Evolutionary conservation across 2,329 filamentous ascomycete genomes (phyloP), one percentile per base, ranked within the genome.

Genomic region (Diaporthe citri): DNA sequence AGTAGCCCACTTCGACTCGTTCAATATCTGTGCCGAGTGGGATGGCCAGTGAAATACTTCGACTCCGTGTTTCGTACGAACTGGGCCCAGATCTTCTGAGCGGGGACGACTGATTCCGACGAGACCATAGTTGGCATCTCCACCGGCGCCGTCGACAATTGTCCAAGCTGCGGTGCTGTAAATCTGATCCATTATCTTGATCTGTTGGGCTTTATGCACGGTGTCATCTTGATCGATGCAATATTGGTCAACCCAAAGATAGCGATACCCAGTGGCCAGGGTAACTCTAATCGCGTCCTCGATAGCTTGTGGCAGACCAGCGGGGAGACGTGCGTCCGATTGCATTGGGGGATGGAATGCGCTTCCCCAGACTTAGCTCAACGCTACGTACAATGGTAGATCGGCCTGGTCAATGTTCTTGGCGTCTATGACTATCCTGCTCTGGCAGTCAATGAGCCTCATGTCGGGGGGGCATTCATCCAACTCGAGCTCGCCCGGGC

Each of bases 181-280:
- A 5, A 48, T 64, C 4, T n/a, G 57, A 20, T 60, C 57, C 57
- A 60, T 60, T 13, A 60, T 39, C 57, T 20, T 60, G 57, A 60
- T 60, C 4, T 60, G 57, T 3, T 60, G 57, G 9, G 0, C 0
- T 28, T 60, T 60, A 20, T 60, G 57, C 2, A 1, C 9, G 5
- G 2, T 41, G 7, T 60, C 36, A 3, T 15, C 25, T 25, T 43
- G 57, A 34, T 60, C 36, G 13, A 60, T 60, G n/a, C 36, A 43
- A 28, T 60, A 60, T 5, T 60, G 57, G 13, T 60, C 57, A 0
- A 60, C 57, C 36, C 57, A 60, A 2, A 60, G 57, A 3, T 60
- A 60, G 2, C 57, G 10, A 41, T 12, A 25, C 28, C 57, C 57
- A 41, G 36, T 28, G 2, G n/a, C 13, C 6, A 43, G 0, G 28